phyloP scores from a whole-genome alignment of 2,329 filamentous ascomycete species.

The Corniculantispora saksenae region DNA sequence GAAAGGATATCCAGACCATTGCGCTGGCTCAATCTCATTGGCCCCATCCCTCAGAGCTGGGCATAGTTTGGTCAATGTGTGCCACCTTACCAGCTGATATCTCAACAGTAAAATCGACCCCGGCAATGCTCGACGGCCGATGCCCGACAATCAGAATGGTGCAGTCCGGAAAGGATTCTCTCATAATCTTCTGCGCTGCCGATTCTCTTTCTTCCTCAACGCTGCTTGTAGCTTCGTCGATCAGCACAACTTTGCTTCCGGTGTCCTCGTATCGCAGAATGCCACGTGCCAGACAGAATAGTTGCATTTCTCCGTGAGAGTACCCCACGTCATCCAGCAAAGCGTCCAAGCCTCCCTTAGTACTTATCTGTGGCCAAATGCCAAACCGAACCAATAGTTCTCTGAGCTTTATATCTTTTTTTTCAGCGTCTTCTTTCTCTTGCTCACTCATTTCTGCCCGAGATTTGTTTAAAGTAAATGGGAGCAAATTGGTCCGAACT shows the following conservation, averaged over 20 bases:
- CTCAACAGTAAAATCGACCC: background rate
- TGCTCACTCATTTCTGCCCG: background rate
- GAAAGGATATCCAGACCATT: background rate
- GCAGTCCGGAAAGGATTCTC: background rate
- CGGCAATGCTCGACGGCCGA: background rate
- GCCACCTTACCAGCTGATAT: background rate
- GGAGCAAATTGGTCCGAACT: background rate
- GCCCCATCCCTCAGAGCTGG: background rate
- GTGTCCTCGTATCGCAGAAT: background rate
- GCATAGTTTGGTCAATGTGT: background rate
- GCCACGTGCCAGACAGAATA: constrained; percentile 3
- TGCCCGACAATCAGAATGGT: background rate
- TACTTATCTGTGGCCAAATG: background rate
- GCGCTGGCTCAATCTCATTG: background rate
- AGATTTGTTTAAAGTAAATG: background rate
- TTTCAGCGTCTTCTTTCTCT: background rate
- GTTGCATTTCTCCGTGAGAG: background rate
- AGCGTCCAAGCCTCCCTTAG: background rate
- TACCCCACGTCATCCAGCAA: background rate
- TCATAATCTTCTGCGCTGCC: background rate
- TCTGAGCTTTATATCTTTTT: background rate
- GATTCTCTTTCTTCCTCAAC: background rate
- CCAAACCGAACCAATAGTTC: background rate
- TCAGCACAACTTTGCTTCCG: background rate
- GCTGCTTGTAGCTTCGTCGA: background rate